These are phyloP conservation scores for Quercus lobata DNA, from an alignment of 331 rosid species.

Conservation along the genomic window DNA sequence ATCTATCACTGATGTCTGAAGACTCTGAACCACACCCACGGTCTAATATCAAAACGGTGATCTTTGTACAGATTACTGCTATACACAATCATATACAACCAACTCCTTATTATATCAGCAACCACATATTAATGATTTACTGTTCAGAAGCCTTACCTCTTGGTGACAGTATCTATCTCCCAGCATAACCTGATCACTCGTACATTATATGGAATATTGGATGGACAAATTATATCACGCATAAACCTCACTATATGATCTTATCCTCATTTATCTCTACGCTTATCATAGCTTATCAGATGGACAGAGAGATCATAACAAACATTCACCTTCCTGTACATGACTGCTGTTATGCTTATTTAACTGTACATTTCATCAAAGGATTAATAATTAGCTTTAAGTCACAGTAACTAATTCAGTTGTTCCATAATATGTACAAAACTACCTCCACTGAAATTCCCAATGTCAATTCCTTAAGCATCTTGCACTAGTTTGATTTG, in stretches of 20 bases:
- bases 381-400: neutral
- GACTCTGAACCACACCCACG: neutral
- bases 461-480: slow-evolving; percentile 7
- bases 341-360: neutral
- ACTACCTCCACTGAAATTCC: slow-evolving; percentile 9
- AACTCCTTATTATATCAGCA: slow-evolving; percentile 16
- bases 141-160: slow-evolving; percentile 1
- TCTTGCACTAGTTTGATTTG: neutral
- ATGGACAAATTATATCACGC: neutral
- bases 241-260: slow-evolving; percentile 9
- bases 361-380: slow-evolving; percentile 1
- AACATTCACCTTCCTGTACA: neutral
- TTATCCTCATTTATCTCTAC: slow-evolving; percentile 6
- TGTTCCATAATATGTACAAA: neutral
- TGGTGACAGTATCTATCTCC: neutral
- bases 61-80: neutral
- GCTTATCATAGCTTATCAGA: neutral
- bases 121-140: neutral
- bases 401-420: slow-evolving; percentile 8
- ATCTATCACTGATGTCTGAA: neutral
- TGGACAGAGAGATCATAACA: neutral
- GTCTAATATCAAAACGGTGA: neutral
- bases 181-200: neutral
- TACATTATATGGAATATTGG: neutral
- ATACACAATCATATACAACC: slow-evolving; percentile 11